Conservation (phyloP, 2,329 filamentous ascomycete genomes). For the Nannizziopsis barbatae region DNA sequence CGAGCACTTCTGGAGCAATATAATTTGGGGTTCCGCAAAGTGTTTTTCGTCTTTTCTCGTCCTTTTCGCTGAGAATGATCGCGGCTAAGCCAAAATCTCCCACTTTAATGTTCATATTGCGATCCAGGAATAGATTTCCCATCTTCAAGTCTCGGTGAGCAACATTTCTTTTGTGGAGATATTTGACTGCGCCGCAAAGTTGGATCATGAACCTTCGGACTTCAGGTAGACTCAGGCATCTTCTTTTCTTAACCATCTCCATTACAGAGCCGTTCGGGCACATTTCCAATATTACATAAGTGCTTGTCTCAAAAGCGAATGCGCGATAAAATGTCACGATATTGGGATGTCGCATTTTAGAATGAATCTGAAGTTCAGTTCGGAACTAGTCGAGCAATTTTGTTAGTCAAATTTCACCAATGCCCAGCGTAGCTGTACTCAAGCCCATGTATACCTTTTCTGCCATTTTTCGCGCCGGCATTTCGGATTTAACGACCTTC, state of each 20-base stretch:
- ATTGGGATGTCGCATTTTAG: constrained; percentile 91
- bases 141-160: constrained; percentile 97
- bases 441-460: constrained; percentile 37
- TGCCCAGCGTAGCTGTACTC: neutral
- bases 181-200: constrained; percentile 93
- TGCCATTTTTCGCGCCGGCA: constrained; percentile 42
- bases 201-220: constrained; percentile 89
- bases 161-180: constrained; percentile 89
- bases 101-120: constrained; percentile 93
- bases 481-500: constrained; percentile 42
- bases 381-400: constrained; percentile 44
- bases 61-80: constrained; percentile 78
- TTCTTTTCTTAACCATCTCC: constrained; percentile 92
- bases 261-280: constrained; percentile 94
- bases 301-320: constrained; percentile 78
- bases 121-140: constrained; percentile 92
- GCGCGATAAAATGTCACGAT: constrained; percentile 92
- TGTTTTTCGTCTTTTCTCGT: constrained; percentile 76
- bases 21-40: constrained; percentile 97
- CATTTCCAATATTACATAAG: constrained; percentile 86
- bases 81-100: constrained; percentile 95
- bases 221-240: constrained; percentile 83
- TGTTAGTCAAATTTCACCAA: neutral
- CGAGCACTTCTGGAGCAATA: constrained; percentile 90
- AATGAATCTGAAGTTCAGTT: constrained; percentile 90